A percentile compares a stretch with the other conserved stretches of the same genome.
phyloP scores from a whole-genome alignment of 306 rosid genomes.

The Cucurbita argyrosperma region DNA sequence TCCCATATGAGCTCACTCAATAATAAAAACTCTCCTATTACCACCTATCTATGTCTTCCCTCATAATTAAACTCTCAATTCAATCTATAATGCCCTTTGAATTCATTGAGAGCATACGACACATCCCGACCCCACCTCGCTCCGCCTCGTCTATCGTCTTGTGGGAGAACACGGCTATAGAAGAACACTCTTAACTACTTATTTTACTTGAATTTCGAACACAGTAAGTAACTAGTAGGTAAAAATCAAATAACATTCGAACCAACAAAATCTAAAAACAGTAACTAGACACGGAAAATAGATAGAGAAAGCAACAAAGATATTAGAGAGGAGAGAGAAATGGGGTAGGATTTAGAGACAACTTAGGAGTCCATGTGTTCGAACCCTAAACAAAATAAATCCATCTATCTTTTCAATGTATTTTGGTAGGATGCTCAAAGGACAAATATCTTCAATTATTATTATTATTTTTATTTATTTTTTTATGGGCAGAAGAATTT shows the following conservation, averaged over 20 bases:
- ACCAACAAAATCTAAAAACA: no score
- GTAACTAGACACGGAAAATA: no score
- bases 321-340: not conserved
- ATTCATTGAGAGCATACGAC: not conserved
- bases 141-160: not conserved
- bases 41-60: not conserved
- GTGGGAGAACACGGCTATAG: no score
- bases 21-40: not conserved
- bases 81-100: not conserved
- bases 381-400: constrained; percentile 1
- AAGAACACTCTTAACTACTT: no score
- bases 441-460: not conserved
- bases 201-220: no score
- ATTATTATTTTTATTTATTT: not conserved
- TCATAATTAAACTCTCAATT: not conserved
- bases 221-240: no score
- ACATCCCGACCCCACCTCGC: not conserved
- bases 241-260: no score
- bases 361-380: constrained; percentile 14
- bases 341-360: constrained; percentile 9
- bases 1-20: constrained; percentile 43
- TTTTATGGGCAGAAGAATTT: not conserved
- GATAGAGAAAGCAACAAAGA: no score
- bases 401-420: constrained; percentile 8
- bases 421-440: constrained; percentile 8